Evolutionary conservation across 768 basidiomycete genomes (phyloP).

Genomic region (Mycena haematopus): DNA sequence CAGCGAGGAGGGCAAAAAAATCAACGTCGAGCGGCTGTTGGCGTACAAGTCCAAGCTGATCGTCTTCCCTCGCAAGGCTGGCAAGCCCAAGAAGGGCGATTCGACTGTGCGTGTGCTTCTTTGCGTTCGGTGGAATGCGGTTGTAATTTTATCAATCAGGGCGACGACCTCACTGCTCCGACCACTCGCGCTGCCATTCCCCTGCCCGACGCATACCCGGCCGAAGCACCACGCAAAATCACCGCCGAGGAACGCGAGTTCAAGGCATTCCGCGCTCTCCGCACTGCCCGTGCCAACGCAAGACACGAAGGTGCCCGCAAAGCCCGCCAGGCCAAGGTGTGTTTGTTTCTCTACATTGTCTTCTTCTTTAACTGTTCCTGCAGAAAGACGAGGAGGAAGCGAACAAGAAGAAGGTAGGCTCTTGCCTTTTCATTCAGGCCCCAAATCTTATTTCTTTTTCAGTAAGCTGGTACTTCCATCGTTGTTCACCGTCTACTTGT

Average conservation of each 20-base stretch:
- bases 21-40: constrained; percentile 94
- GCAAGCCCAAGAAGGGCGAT: constrained; percentile 96
- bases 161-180: constrained; percentile 79
- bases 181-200: constrained; percentile 73
- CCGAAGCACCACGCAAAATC: constrained; percentile 92
- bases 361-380: constrained; percentile 15
- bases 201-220: constrained; percentile 69
- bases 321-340: constrained; percentile 82
- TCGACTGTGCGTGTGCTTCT: constrained; percentile 68
- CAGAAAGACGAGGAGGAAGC: constrained; percentile 94
- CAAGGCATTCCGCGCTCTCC: constrained; percentile 89
- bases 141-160: constrained; percentile 48
- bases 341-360: constrained; percentile 33
- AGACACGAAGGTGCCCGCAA: constrained; percentile 90
- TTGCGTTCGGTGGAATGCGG: not conserved
- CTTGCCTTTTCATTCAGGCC: constrained; percentile 43
- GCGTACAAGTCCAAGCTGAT: constrained; percentile 93
- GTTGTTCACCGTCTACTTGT: constrained; percentile 31
- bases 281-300: constrained; percentile 79
- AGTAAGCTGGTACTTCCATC: constrained; percentile 35
- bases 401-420: constrained; percentile 83
- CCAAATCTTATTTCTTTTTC: constrained; percentile 20
- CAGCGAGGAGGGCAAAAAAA: constrained; percentile 94
- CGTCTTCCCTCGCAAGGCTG: constrained; percentile 95
- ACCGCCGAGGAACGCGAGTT: constrained; percentile 89